phyloP scores from a whole-genome alignment of 2,329 filamentous ascomycete species.

The Akanthomyces dipterigenus region DNA sequence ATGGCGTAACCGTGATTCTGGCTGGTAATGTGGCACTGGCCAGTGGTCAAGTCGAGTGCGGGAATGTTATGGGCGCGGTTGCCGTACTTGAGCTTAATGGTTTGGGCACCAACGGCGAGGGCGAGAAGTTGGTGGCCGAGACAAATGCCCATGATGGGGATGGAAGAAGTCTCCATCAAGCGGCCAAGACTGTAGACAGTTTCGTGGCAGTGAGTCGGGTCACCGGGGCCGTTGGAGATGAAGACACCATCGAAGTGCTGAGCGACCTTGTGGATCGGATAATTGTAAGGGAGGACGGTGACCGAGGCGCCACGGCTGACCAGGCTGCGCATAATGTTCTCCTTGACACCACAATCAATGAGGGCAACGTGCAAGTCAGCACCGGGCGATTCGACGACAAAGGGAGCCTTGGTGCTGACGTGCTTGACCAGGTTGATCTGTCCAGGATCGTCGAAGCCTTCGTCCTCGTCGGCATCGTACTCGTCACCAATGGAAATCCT shows the following conservation, averaged over 20 bases:
- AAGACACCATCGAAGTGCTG: conserved; percentile 98
- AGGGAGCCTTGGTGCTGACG: conserved; percentile 96
- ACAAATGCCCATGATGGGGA: conserved; percentile 97
- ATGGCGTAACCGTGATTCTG: conserved; percentile 99
- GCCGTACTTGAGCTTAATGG: conserved; percentile 97
- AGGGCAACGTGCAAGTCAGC: conserved; percentile 87
- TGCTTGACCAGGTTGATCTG: conserved; percentile 95
- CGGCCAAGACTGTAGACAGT: conserved; percentile 89
- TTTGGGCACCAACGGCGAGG: conserved; percentile 78
- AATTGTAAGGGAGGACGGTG: conserved; percentile 93
- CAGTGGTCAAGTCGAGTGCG: conserved; percentile 86
- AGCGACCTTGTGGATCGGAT: conserved; percentile 95
- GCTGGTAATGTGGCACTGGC: conserved; percentile 95
- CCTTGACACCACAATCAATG: conserved; percentile 98
- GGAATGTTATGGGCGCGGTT: conserved; percentile 99
- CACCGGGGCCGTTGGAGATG: conserved; percentile 97
- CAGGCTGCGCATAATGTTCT: conserved; percentile 95
- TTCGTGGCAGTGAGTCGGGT: conserved; percentile 92
- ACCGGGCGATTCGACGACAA: conserved; percentile 80
- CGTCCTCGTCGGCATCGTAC: conserved; percentile 97
- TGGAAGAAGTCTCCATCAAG: conserved; percentile 82
- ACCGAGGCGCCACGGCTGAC: conserved; percentile 87
- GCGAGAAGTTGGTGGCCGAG: conserved; percentile 94
- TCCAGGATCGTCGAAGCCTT: conserved; percentile 89
- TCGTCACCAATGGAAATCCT: conserved; percentile 93